Percentiles rank a stretch among this genome's conserved stretches.
phyloP scores from a whole-genome alignment of 2,329 filamentous ascomycete genomes.

The Camptophora hylomeconis region DNA sequence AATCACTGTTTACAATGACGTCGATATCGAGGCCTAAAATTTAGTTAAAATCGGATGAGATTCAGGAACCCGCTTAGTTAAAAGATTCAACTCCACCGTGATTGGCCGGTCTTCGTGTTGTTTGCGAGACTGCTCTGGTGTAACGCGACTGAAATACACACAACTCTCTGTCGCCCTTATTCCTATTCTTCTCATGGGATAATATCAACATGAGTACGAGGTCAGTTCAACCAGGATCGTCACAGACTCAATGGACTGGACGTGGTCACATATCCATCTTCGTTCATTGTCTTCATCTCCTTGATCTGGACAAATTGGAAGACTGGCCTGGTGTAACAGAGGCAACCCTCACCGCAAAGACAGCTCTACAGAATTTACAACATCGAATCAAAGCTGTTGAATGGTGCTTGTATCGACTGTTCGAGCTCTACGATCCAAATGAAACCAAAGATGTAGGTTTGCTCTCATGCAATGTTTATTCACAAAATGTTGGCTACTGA shows the following conservation, averaged over 20 bases:
- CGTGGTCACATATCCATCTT: slow-evolving; percentile 52
- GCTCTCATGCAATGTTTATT: slow-evolving; percentile 5
- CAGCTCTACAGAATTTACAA: slow-evolving; percentile 62
- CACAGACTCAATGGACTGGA: slow-evolving; percentile 23
- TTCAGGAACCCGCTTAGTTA: too few relatives aligned
- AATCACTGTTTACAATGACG: too few relatives aligned
- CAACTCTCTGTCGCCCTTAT: too few relatives aligned
- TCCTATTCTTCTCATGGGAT: too few relatives aligned
- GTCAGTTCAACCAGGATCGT: too few relatives aligned
- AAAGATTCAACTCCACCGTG: too few relatives aligned
- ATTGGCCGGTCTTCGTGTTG: too few relatives aligned
- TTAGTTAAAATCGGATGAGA: too few relatives aligned
- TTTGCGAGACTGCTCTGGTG: too few relatives aligned
- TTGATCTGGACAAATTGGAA: slow-evolving; percentile 60
- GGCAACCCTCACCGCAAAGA: slow-evolving; percentile 55
- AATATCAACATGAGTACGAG: too few relatives aligned
- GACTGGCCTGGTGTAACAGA: slow-evolving; percentile 71
- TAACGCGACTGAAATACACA: too few relatives aligned
- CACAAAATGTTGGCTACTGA: slow-evolving; percentile 4
- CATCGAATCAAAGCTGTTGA: slow-evolving; percentile 71
- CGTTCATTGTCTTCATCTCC: slow-evolving; percentile 67
- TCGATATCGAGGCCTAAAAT: too few relatives aligned
- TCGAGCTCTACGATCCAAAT: slow-evolving; percentile 67
- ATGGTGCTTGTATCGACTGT: slow-evolving; percentile 83
- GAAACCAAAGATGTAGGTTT: slow-evolving; percentile 55